phyloP scores from a whole-genome alignment of 441 rosid species.

The Lepidium campestre region DNA sequence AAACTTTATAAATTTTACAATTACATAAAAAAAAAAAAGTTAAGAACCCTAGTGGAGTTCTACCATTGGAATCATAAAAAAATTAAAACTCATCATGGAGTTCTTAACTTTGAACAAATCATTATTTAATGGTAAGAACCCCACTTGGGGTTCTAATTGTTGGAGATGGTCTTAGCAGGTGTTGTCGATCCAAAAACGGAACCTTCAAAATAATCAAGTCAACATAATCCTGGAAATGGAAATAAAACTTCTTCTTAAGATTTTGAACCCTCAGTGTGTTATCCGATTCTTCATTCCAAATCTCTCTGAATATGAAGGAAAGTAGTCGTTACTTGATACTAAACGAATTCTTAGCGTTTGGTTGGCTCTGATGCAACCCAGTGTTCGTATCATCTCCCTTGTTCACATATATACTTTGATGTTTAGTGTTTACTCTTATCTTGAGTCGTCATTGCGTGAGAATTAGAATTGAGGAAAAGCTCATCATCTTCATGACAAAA shows the following conservation, averaged over 20 bases:
- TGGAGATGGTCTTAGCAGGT: too few relatives aligned
- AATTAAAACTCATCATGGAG: too few relatives aligned
- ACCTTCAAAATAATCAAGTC: constrained; percentile 97
- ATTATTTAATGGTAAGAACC: too few relatives aligned
- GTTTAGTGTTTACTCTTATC: constrained; percentile 46
- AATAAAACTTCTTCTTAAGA: constrained; percentile 91
- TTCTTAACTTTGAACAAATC: too few relatives aligned
- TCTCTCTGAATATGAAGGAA: constrained; percentile 79
- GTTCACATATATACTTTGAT: constrained; percentile 38
- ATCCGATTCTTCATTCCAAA: constrained; percentile 80
- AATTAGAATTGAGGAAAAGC: constrained; percentile 73
- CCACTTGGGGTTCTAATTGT: too few relatives aligned
- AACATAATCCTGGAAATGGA: constrained; percentile 87
- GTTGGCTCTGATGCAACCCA: constrained; percentile 36
- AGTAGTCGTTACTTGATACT: constrained; percentile 92
- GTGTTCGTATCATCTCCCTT: constrained; percentile 42
- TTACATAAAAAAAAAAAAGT: too few relatives aligned
- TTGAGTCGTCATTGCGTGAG: constrained; percentile 52
- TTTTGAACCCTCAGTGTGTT: constrained; percentile 57
- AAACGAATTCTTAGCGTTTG: constrained; percentile 42
- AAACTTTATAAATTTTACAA: too few relatives aligned
- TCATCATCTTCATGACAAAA: constrained; percentile 91
- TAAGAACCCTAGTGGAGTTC: too few relatives aligned
- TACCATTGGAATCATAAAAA: too few relatives aligned
- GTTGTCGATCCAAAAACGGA: too few relatives aligned